phyloP scores from a whole-genome alignment of 306 rosid genomes.

The Morella rubra region DNA sequence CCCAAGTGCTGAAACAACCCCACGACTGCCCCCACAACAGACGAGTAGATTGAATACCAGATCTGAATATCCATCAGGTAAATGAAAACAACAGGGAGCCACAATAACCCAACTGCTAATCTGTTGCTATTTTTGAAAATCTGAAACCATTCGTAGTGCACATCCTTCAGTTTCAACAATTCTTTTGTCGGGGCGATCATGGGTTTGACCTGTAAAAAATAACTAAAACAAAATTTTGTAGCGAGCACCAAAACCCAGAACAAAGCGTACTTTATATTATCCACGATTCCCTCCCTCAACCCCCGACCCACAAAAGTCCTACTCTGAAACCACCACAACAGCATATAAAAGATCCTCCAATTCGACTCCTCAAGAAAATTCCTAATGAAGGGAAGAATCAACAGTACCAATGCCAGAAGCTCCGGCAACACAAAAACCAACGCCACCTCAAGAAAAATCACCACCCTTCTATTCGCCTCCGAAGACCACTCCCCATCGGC shows the following conservation, averaged over 20 bases:
- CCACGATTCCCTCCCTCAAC: slow-evolving; percentile 85
- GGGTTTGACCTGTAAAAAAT: slow-evolving; percentile 87
- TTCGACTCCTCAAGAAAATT: slow-evolving; percentile 83
- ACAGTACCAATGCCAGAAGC: slow-evolving; percentile 68
- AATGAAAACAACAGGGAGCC: slow-evolving; percentile 87
- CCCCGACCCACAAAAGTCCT: slow-evolving; percentile 93
- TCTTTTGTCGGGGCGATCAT: slow-evolving; percentile 72
- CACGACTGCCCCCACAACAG: slow-evolving; percentile 77
- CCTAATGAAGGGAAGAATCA: slow-evolving; percentile 82
- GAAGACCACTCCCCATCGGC: slow-evolving; percentile 61
- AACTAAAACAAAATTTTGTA: slow-evolving; percentile 81
- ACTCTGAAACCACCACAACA: slow-evolving; percentile 96
- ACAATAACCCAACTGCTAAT: slow-evolving; percentile 66
- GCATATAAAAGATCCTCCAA: slow-evolving; percentile 76
- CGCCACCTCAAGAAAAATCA: slow-evolving; percentile 61
- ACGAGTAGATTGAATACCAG: slow-evolving; percentile 89
- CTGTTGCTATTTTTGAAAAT: slow-evolving; percentile 50
- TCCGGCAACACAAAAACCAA: slow-evolving; percentile 68
- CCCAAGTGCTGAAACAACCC: slow-evolving; percentile 92
- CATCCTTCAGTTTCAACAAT: slow-evolving; percentile 39
- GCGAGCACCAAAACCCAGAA: slow-evolving; percentile 87
- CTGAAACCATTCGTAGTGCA: slow-evolving; percentile 66
- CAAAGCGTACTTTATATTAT: slow-evolving; percentile 69
- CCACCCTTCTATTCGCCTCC: slow-evolving; percentile 53
- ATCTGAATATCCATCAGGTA: slow-evolving; percentile 95